Conservation (phyloP, 208 protist species). For the Pavlovales sp. region DNA sequence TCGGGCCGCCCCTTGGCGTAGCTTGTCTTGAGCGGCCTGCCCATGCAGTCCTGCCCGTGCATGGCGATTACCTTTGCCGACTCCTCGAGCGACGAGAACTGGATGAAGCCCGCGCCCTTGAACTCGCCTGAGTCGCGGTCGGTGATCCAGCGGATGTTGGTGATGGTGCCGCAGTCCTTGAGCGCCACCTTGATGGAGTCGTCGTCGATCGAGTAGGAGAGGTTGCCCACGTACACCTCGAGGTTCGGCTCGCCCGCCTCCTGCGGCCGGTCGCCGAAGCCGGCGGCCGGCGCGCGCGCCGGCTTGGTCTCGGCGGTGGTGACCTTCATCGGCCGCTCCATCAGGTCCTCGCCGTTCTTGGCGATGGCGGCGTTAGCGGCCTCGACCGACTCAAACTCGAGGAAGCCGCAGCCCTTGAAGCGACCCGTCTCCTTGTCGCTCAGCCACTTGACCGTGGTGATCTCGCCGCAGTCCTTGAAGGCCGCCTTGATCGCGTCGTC, state of each 20-base stretch:
- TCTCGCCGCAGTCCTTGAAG: neutral
- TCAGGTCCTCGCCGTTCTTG: slow-evolving; percentile 9
- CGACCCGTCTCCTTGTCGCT: neutral
- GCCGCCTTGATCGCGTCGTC: neutral
- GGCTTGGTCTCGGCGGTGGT: neutral
- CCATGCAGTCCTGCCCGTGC: neutral
- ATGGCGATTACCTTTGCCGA: neutral
- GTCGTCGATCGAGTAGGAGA: neutral
- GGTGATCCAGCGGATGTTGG: neutral
- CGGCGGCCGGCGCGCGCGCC: neutral
- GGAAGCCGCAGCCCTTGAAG: slow-evolving; percentile 28
- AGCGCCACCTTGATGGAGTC: neutral
- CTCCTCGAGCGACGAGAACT: neutral
- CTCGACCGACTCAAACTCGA: neutral
- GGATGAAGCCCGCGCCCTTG: slow-evolving; percentile 1
- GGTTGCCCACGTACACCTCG: slow-evolving; percentile 10
- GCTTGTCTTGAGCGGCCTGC: neutral
- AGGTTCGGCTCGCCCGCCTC: neutral
- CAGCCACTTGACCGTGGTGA: slow-evolving; percentile 15
- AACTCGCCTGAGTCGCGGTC: neutral
- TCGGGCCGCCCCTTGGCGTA: neutral
- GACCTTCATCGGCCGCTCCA: slow-evolving; percentile 31
- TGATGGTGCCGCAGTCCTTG: slow-evolving; percentile 16
- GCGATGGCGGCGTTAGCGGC: neutral
- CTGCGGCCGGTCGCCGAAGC: neutral